Evolutionary conservation across 1,284 basidiomycete species (phyloP).

Genomic region (Ustilago loliicola): DNA sequence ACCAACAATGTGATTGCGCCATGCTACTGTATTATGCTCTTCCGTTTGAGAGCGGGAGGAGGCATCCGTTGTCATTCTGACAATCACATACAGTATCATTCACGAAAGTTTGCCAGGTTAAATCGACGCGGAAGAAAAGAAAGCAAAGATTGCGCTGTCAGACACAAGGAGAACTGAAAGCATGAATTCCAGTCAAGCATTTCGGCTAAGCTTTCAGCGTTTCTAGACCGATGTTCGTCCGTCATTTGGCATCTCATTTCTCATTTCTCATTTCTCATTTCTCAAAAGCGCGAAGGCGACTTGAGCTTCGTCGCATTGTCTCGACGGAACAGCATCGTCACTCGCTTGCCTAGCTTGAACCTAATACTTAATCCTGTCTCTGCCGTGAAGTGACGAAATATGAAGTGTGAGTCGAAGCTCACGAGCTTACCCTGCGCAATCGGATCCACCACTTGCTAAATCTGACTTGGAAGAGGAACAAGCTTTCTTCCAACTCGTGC

Average conservation of each 20-base stretch:
- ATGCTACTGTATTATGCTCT: too few species aligned
- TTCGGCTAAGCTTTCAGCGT: conserved; percentile 25
- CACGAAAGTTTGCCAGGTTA: conserved; percentile 5
- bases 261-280: not conserved
- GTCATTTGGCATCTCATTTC: not conserved
- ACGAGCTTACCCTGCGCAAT: not conserved
- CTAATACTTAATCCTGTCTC: too few species aligned
- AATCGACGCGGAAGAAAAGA: conserved; percentile 3
- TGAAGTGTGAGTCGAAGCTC: not conserved
- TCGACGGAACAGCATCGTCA: not conserved
- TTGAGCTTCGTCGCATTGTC: not conserved
- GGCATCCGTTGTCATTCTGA: conserved; percentile 4
- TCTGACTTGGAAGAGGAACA: too few species aligned
- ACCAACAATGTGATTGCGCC: not conserved
- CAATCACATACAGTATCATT: not conserved
- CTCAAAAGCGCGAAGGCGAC: not conserved
- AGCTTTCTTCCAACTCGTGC: not conserved
- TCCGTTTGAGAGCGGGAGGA: not conserved
- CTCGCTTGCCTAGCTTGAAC: not conserved
- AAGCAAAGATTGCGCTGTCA: not conserved
- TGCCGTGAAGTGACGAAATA: not conserved
- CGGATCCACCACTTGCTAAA: conserved; percentile 20
- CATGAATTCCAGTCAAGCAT: conserved; percentile 3
- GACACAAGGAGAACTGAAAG: conserved; percentile 2
- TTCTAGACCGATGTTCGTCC: conserved; percentile 21